Evolutionary conservation across 2,329 filamentous ascomycete species (phyloP).

Genomic region (Cladophialophora exuberans): DNA sequence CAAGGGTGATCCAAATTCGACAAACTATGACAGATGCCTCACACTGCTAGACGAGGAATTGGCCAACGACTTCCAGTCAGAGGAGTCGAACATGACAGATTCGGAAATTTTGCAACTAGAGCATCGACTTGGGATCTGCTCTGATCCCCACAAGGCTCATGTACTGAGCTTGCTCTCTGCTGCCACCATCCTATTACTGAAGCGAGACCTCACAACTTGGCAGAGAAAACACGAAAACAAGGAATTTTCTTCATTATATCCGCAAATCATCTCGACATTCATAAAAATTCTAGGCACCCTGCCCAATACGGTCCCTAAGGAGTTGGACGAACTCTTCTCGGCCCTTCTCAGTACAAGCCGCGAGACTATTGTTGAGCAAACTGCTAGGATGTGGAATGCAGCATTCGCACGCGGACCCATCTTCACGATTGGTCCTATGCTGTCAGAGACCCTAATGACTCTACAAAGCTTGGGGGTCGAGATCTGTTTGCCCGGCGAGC

Average conservation of each 20-base stretch:
- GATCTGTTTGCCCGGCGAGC: neutral
- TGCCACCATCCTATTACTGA: constrained; percentile 41
- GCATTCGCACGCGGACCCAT: constrained; percentile 65
- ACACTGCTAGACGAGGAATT: constrained; percentile 7
- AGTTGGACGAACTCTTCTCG: constrained; percentile 55
- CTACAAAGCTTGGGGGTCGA: constrained; percentile 9
- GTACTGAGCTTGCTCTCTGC: constrained; percentile 8
- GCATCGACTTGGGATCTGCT: neutral
- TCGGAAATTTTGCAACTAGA: neutral
- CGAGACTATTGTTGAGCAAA: constrained; percentile 53
- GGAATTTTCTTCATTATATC: too few species aligned
- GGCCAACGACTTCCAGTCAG: constrained; percentile 5
- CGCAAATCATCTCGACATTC: too few species aligned
- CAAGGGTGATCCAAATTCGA: neutral
- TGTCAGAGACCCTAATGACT: constrained; percentile 61
- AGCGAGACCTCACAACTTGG: too few species aligned
- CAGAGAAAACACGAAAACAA: too few species aligned
- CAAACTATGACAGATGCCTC: constrained; percentile 16
- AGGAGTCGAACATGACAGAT: neutral
- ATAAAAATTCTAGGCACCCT: too few species aligned
- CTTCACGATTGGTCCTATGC: constrained; percentile 65
- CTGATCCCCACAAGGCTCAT: neutral
- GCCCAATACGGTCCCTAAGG: constrained; percentile 56
- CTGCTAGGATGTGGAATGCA: constrained; percentile 69
- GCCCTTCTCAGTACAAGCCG: constrained; percentile 59